A percentile compares a stretch with the other conserved stretches of the same genome.
Evolutionary conservation across 2,329 filamentous ascomycete species (phyloP).

Genomic region (Ophiocordyceps robertsii): DNA sequence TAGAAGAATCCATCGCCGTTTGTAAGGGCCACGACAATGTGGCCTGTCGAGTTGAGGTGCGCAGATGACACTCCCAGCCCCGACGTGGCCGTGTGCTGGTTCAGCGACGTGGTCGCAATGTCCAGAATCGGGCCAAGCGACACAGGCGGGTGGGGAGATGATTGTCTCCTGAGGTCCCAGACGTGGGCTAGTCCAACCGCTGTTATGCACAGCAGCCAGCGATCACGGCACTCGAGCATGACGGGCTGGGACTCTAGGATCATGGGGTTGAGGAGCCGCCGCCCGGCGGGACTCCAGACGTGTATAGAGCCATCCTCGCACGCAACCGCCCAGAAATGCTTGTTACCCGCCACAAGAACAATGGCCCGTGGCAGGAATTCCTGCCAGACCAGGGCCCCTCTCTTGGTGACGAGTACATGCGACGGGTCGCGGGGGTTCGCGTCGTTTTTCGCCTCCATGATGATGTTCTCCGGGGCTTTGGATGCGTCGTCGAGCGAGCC

Average conservation of each 20-base stretch:
- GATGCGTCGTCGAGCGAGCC: slow-evolving; percentile 45
- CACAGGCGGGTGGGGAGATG: slow-evolving; percentile 76
- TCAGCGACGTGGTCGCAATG: slow-evolving; percentile 66
- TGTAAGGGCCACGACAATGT: slow-evolving; percentile 77
- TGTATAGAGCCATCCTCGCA: slow-evolving; percentile 89
- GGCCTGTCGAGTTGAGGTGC: slow-evolving; percentile 75
- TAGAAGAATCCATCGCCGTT: slow-evolving; percentile 95
- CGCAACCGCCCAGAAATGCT: slow-evolving; percentile 80
- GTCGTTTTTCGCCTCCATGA: slow-evolving; percentile 84
- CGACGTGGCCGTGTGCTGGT: slow-evolving; percentile 58
- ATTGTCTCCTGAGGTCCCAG: slow-evolving; percentile 79
- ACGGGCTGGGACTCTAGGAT: slow-evolving; percentile 87
- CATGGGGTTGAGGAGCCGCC: slow-evolving; percentile 71
- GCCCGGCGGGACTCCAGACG: slow-evolving; percentile 83
- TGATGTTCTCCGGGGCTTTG: slow-evolving; percentile 53
- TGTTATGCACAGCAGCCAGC: slow-evolving; percentile 82
- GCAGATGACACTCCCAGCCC: slow-evolving; percentile 83
- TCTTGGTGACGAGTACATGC: slow-evolving; percentile 67
- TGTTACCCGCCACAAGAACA: slow-evolving; percentile 81
- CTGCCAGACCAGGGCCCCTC: slow-evolving; percentile 76
- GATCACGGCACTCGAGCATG: slow-evolving; percentile 78
- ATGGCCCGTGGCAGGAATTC: slow-evolving; percentile 82
- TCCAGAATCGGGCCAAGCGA: slow-evolving; percentile 84
- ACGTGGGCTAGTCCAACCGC: slow-evolving; percentile 82
- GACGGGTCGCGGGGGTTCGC: slow-evolving; percentile 66